Base-by-base conservation (phyloP, 78 protist genomes). In the Speleostelium caveatum region DNA sequence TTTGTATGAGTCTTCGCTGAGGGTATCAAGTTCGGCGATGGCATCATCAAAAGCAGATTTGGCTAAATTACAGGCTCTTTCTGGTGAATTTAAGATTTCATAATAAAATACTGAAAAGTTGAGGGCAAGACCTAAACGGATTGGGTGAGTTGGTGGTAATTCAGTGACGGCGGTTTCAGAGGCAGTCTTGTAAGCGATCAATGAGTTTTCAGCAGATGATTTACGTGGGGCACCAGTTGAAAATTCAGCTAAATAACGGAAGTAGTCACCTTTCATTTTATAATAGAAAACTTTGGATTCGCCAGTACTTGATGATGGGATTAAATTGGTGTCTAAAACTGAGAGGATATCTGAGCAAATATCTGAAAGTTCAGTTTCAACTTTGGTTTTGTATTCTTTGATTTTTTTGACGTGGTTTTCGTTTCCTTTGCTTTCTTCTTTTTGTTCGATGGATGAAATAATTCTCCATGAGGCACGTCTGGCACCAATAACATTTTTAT, bases 391-490 rank as follows among this genome's bases (percentile, higher is more conserved):
- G 97, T 97, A 97, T 86, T 61, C 94, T 66, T 77, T 38, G 83
- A 96, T 86, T 35, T 63, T 71, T 59, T 73, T 66, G 2, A 93
- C 93, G 75, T 92, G 68, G 72, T 26, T 53, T 67, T 73, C 92
- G 49, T 78, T 69, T 73, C 95, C 94, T 90, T 93, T 86, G 94
- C 63, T 60, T 88, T 94, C 96, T 90, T 96, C 96, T 93, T 96
- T 96, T 75, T 85, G 86, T 88, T 97, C 98, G 36, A 98, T 96
- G 42, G 97, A 95, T 38, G 96, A 86, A 45, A 98, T 72, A 62
- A 98, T 96, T n/a, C 99, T 87, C 99, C 99, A 98, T 51, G 99
- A 92, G 14, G 99, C 99, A 22, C 99, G 98, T 55, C 99, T 93
- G 32, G 99, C 86, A 41, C 99, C 99, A 49, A 99, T 97, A 51